Percentiles rank a stretch among this genome's conserved stretches.
These are phyloP conservation scores for Boletus subcaerulescens DNA, from an alignment of 768 basidiomycete genomes.

Conservation along the genomic window DNA sequence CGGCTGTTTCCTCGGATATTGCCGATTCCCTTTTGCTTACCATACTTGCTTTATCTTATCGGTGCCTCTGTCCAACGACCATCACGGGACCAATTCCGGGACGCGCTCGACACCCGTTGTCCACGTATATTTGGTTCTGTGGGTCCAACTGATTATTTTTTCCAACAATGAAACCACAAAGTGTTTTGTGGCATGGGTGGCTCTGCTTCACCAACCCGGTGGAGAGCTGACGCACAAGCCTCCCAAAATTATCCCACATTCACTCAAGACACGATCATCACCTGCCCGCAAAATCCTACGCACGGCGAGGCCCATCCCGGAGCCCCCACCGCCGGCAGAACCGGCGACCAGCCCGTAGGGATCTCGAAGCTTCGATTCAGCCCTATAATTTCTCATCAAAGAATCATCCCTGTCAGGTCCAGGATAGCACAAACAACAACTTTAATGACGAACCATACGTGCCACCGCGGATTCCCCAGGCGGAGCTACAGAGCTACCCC, in stretches of 20 bases:
- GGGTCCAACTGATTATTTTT: constrained; percentile 32
- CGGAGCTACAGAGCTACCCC: constrained; percentile 16
- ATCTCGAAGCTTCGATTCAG: constrained; percentile 10
- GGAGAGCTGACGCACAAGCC: constrained; percentile 10
- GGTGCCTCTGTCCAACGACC: background rate
- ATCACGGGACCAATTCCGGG: constrained; percentile 10
- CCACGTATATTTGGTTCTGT: constrained; percentile 33
- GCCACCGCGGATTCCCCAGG: constrained; percentile 24
- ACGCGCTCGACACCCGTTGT: constrained; percentile 20
- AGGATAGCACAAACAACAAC: too few species aligned
- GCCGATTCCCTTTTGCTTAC: constrained; percentile 17
- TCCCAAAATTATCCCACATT: constrained; percentile 14
- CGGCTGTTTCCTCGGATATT: constrained; percentile 10
- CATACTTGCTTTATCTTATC: constrained; percentile 25
- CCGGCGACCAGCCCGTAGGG: constrained; percentile 11
- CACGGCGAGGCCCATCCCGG: constrained; percentile 15
- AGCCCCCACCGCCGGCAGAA: constrained; percentile 11
- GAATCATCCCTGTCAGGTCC: background rate
- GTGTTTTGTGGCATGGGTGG: constrained; percentile 22
- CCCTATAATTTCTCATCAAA: constrained; percentile 11
- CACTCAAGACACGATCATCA: constrained; percentile 5
- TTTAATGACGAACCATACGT: constrained; percentile 28
- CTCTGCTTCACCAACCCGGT: constrained; percentile 5
- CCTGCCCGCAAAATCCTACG: constrained; percentile 13
- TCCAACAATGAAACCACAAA: constrained; percentile 24